Evolutionary conservation across 163 green algal genomes (phyloP).

Genomic region (Chloromonas sp.): DNA sequence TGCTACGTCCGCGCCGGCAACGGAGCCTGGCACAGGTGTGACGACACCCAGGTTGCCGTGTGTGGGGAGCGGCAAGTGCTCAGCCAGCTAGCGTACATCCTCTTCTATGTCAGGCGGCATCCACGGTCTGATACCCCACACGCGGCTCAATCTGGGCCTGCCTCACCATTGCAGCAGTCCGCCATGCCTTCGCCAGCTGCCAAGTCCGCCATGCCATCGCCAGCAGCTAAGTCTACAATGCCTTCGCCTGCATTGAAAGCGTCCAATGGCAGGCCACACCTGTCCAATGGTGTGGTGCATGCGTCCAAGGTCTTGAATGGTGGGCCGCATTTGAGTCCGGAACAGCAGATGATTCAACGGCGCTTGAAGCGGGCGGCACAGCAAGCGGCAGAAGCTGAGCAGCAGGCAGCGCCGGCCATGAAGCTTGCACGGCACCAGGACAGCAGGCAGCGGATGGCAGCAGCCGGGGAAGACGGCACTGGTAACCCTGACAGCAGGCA

Average conservation of each 20-base stretch:
- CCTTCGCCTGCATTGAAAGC: constrained; percentile 8
- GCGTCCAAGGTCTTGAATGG: not conserved
- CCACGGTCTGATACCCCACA: constrained; percentile 1
- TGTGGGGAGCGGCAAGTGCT: constrained; percentile 52
- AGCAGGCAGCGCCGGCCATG: no score
- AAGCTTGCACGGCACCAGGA: not conserved
- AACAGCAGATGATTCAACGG: no score
- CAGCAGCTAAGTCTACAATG: not conserved
- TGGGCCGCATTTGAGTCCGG: not conserved
- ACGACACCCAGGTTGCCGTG: constrained; percentile 59
- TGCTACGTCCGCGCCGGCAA: constrained; percentile 73
- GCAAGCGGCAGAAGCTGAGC: no score
- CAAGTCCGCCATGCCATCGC: not conserved
- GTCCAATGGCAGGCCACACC: not conserved
- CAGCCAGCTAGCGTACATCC: constrained; percentile 89
- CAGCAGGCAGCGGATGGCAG: not conserved
- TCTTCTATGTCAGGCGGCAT: constrained; percentile 82
- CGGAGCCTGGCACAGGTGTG: constrained; percentile 80
- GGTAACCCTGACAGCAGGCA: no score
- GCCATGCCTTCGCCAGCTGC: not conserved
- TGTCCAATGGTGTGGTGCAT: not conserved
- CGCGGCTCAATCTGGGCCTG: not conserved
- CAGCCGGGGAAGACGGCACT: no score
- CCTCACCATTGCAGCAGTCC: not conserved
- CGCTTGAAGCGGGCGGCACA: no score